Conservation (phyloP, 2,329 filamentous ascomycete species). For the Pestalotiopsis sp. region DNA sequence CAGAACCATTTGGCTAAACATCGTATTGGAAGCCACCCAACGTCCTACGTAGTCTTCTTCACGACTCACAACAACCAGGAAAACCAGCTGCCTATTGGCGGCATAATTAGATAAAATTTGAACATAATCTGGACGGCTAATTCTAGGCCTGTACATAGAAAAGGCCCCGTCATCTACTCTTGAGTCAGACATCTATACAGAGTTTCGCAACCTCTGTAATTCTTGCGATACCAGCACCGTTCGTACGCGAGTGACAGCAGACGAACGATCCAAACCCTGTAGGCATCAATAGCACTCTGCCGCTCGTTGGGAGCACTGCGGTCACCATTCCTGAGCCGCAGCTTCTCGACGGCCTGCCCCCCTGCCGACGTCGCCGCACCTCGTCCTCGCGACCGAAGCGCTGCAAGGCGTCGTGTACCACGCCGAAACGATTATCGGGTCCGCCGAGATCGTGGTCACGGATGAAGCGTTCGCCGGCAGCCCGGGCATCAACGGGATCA, state of each 20-base stretch:
- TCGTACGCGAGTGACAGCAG: not conserved
- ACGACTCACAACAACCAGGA: not conserved
- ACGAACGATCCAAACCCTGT: not conserved
- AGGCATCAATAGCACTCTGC: constrained; percentile 6
- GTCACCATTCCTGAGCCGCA: constrained; percentile 13
- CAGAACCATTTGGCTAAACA: not conserved
- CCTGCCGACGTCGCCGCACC: constrained; percentile 12
- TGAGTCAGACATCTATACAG: too few species aligned
- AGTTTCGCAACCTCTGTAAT: too few species aligned
- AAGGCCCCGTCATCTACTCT: too few species aligned
- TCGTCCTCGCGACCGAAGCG: constrained; percentile 15
- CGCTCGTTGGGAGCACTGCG: not conserved
- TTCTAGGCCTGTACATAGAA: too few species aligned
- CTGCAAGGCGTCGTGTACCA: constrained; percentile 14
- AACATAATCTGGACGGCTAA: not conserved
- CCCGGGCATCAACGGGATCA: constrained; percentile 17
- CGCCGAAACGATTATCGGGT: constrained; percentile 11
- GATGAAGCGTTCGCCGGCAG: constrained; percentile 5
- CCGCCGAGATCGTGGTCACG: constrained; percentile 6
- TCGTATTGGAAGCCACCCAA: not conserved
- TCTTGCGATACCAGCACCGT: not conserved
- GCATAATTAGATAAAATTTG: not conserved
- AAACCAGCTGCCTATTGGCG: not conserved
- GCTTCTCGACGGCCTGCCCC: constrained; percentile 16
- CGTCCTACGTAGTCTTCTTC: not conserved